Evolutionary conservation across 139 green algal species (phyloP), one percentile per base, ranked within the genome.

Genomic region (Picochlorum costavermella): DNA sequence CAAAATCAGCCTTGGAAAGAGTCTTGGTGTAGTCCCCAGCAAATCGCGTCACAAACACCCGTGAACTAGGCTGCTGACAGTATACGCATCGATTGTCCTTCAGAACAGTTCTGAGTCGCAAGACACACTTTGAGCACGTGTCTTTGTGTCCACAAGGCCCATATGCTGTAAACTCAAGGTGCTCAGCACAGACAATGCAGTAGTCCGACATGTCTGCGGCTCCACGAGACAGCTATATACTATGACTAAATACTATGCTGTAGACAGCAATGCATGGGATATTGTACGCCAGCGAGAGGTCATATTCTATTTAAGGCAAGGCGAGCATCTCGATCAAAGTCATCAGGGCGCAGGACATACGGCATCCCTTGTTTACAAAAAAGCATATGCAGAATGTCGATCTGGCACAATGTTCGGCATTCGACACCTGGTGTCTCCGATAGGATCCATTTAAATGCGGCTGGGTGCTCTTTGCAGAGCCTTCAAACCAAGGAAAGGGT

Each of bases 111-210:
- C 91, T 78, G 70, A 97, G 72, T 6, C 90, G 77, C 13, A 77
- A 69, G 13, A 92, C 81, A 63, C 88, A 87, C 48, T 82, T 84
- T 28, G 75, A 84, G 64, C 89, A 96, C 4, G 88, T 82, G n/a
- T 98, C 92, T 36, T 84, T 88, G 78, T 98, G 92, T 10, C 84
- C 84, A 66, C 92, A 98, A 5, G 63, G 63, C 0, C 82, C 85
- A 64, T 91, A 86, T 0, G 77, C 90, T 1, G 83, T 82, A 61
- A 75, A 97, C 23, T 89, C 67, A 16, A 98, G 69, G 1, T 80
- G 74, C 61, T 96, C 92, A 1, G 90, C 86, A 37, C 92, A 98
- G 1, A 97, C 81, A 3, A 84, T 62, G 71, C 91, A 97, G 62
- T 68, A 16, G 56, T 75, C 67, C 44, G 68, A 63, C 46, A 59